Evolutionary conservation across 345 rosid genomes (phyloP).

Genomic region (Bretschneidera sinensis): DNA sequence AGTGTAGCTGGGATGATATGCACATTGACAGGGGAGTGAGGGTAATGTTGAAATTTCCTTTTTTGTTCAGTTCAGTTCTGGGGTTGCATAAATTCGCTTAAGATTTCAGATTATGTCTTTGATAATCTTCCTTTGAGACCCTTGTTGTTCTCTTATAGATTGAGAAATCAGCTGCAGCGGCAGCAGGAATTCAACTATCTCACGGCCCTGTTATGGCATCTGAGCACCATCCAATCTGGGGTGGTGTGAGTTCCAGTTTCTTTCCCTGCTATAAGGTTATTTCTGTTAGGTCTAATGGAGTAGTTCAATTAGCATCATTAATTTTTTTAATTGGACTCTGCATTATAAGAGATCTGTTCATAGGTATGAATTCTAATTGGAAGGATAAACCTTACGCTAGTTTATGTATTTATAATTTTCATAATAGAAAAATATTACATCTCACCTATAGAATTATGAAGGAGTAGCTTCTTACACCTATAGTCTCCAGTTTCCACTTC

Average conservation of each 20-base stretch:
- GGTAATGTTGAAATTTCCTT: conserved; percentile 19
- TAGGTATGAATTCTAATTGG: not conserved
- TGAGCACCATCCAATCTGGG: conserved; percentile 29
- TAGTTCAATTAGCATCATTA: not conserved
- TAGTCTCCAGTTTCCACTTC: too few species aligned
- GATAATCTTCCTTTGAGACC: not conserved
- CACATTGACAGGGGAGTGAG: conserved; percentile 19
- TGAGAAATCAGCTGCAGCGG: conserved; percentile 23
- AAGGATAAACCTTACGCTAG: not conserved
- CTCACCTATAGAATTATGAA: too few species aligned
- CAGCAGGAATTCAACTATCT: conserved; percentile 21
- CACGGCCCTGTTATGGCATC: conserved; percentile 26
- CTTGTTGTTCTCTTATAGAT: conserved; percentile 21
- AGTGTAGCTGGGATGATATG: conserved; percentile 14
- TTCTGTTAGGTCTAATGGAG: not conserved
- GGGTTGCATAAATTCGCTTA: not conserved
- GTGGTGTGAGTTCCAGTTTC: conserved; percentile 27
- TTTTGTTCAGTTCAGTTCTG: not conserved
- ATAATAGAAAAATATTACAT: too few species aligned
- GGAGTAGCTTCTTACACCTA: too few species aligned
- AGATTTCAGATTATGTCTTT: not conserved
- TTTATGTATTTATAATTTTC: too few species aligned
- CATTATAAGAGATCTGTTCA: not conserved
- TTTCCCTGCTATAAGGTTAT: conserved; percentile 41
- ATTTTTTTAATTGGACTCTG: not conserved